Conservation (phyloP, 1,284 basidiomycete species). For the Pyrrhoderma noxium region DNA sequence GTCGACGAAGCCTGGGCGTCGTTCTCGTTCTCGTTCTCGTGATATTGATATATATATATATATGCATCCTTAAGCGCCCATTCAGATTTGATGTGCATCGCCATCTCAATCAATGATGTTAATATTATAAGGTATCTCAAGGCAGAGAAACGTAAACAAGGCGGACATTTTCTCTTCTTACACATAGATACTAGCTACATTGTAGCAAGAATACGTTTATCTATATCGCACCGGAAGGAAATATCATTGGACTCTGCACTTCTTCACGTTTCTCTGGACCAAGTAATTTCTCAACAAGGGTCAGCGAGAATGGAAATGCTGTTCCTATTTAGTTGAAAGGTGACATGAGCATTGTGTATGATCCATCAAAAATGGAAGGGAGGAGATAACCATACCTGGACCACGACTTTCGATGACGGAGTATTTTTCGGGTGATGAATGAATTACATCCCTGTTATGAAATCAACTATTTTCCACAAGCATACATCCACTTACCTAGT, state of each 20-base stretch:
- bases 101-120: no score
- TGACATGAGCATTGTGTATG: slow-evolving; percentile 4
- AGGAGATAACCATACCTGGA: slow-evolving; percentile 45
- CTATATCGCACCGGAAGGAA: slow-evolving; percentile 44
- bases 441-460: neutral
- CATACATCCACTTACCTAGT: slow-evolving; percentile 49
- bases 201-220: no score
- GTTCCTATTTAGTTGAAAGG: no score
- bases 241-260: slow-evolving; percentile 70
- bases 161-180: no score
- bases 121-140: no score
- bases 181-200: no score
- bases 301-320: slow-evolving; percentile 68
- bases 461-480: neutral
- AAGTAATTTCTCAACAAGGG: slow-evolving; percentile 60
- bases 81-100: no score
- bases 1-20: no score
- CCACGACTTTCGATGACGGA: slow-evolving; percentile 48
- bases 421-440: neutral
- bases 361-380: neutral
- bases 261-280: slow-evolving; percentile 62
- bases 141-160: no score
- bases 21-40: no score
- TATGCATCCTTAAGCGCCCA: neutral
- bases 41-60: slow-evolving; percentile 1